phyloP scores from a whole-genome alignment of 495 filamentous ascomycete species.

The Aspergillus coremiiformis region DNA sequence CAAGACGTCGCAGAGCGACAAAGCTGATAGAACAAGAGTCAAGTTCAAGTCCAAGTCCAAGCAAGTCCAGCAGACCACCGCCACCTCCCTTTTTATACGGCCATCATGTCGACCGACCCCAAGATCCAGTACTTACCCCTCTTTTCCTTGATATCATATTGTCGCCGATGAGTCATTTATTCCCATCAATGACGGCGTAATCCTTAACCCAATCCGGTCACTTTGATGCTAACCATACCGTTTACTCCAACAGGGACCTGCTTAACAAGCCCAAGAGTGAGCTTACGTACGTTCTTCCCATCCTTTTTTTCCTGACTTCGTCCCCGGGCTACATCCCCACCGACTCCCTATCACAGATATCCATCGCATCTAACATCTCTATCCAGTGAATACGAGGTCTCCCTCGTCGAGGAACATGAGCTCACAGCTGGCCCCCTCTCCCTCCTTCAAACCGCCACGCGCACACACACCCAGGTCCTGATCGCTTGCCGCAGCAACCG shows the following conservation, averaged over 20 bases:
- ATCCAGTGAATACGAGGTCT: slow-evolving; percentile 77
- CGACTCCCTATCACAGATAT: not conserved
- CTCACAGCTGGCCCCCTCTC: slow-evolving; percentile 80
- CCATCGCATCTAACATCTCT: not conserved
- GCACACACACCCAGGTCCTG: slow-evolving; percentile 79
- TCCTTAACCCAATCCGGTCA: slow-evolving; percentile 4
- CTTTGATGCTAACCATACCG: slow-evolving; percentile 20
- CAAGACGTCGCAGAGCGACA: slow-evolving; percentile 5
- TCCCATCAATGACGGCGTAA: not conserved
- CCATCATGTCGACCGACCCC: slow-evolving; percentile 59
- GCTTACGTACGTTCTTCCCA: slow-evolving; percentile 57
- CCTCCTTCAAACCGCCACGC: slow-evolving; percentile 85
- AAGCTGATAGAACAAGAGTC: not conserved
- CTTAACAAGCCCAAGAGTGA: slow-evolving; percentile 72
- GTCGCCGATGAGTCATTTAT: slow-evolving; percentile 16
- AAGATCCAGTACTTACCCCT: slow-evolving; percentile 61
- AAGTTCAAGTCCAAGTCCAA: no score
- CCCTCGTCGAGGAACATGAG: slow-evolving; percentile 81
- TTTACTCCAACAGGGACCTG: slow-evolving; percentile 53
- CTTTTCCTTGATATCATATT: slow-evolving; percentile 8
- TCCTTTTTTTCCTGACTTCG: not conserved
- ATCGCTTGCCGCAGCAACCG: slow-evolving; percentile 88
- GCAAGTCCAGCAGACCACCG: not conserved
- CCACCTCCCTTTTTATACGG: slow-evolving; percentile 23
- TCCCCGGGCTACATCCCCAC: not conserved